A percentile compares a stretch with the other conserved stretches of the same genome.
phyloP scores from a whole-genome alignment of 371 early-diverging fungal genomes.

The Lichtheimia hyalospora region DNA sequence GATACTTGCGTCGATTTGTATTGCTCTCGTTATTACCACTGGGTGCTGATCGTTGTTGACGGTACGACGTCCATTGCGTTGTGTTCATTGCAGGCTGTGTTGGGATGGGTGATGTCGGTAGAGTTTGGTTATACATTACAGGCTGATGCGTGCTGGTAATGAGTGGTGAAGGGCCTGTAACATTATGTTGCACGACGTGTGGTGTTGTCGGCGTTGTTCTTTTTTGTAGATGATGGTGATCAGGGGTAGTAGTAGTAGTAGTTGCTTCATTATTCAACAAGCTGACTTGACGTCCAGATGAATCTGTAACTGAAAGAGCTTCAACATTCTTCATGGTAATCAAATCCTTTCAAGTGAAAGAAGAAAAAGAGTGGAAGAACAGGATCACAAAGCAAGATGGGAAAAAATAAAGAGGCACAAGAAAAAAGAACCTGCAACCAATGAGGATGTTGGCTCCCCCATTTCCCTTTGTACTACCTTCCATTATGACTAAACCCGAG shows the following conservation, averaged over 20 bases:
- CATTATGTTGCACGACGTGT: not conserved
- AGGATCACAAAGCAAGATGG: constrained; percentile 5
- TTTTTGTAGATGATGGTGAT: constrained; percentile 2
- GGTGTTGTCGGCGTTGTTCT: not conserved
- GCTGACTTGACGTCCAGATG: constrained; percentile 26
- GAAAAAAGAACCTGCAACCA: not conserved
- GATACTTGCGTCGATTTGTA: constrained; percentile 37
- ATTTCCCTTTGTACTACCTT: constrained; percentile 1
- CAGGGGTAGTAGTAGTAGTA: not conserved
- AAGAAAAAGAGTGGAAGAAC: constrained; percentile 5
- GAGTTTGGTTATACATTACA: not conserved
- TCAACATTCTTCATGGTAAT: not conserved
- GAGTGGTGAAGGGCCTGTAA: not conserved
- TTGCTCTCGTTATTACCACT: not conserved
- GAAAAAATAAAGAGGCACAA: constrained; percentile 6
- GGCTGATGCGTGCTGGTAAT: constrained; percentile 1
- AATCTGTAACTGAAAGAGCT: constrained; percentile 20
- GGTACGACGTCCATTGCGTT: not conserved
- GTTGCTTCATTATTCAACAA: constrained; percentile 12
- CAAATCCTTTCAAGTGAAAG: not conserved
- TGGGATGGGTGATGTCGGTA: not conserved
- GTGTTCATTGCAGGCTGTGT: not conserved
- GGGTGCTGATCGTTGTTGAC: not conserved
- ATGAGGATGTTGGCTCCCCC: not conserved
- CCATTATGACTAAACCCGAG: not conserved